These are phyloP conservation scores for Pilasporangium apinafurcum DNA, from an alignment of 352 stramenopile genomes.

Conservation along the genomic window DNA sequence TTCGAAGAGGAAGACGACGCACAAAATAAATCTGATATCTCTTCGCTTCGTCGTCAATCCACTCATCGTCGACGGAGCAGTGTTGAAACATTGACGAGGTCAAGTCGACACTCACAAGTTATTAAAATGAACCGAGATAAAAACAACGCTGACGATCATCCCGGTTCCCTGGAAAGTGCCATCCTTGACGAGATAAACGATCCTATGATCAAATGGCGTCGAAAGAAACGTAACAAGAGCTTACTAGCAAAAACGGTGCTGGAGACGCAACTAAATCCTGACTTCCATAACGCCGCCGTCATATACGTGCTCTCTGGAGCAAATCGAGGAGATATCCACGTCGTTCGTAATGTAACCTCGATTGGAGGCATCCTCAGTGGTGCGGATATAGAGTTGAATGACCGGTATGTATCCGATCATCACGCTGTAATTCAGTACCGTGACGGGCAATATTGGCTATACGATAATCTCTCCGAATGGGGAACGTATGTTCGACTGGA, in stretches of 20 bases:
- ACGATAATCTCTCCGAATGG: conserved; percentile 62
- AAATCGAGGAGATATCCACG: conserved; percentile 71
- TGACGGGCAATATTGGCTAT: conserved; percentile 66
- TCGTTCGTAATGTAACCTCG: conserved; percentile 58
- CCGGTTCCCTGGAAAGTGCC: conserved; percentile 17
- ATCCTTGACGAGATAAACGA: conserved; percentile 29
- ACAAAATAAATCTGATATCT: not conserved
- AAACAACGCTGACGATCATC: conserved; percentile 10
- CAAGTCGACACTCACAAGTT: conserved; percentile 24
- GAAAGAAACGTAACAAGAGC: conserved; percentile 72
- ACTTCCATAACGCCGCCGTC: conserved; percentile 52
- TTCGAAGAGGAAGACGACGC: conserved; percentile 1
- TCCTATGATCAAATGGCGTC: conserved; percentile 44
- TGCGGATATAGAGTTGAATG: conserved; percentile 68
- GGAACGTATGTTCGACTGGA: conserved; percentile 72
- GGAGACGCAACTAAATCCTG: conserved; percentile 39
- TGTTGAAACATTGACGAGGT: conserved; percentile 2
- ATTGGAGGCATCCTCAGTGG: conserved; percentile 44
- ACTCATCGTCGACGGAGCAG: conserved; percentile 8
- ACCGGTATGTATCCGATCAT: conserved; percentile 42
- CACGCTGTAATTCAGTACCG: conserved; percentile 73
- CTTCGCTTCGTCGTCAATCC: not conserved
- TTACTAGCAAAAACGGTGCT: conserved; percentile 54
- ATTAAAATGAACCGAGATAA: conserved; percentile 16
- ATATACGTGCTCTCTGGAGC: conserved; percentile 73